Percentiles rank a stretch among this genome's conserved stretches.
These are phyloP conservation scores for Hymenoscyphus occultus DNA, from an alignment of 2,329 filamentous ascomycete genomes.

Conservation along the genomic window DNA sequence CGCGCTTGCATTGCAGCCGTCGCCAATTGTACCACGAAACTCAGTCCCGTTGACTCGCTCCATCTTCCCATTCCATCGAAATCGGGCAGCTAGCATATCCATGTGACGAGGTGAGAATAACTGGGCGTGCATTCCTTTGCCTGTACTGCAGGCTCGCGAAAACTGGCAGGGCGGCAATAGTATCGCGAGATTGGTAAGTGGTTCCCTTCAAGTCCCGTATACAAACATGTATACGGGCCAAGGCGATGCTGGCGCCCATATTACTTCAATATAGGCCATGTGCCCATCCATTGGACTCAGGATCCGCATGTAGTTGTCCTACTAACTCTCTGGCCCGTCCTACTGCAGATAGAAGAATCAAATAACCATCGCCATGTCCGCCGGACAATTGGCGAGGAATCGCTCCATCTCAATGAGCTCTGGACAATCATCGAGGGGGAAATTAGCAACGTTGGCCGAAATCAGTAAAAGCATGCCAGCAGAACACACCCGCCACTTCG, in stretches of 20 bases:
- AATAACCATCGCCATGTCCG: conserved; percentile 53
- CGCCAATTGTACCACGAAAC: conserved; percentile 23
- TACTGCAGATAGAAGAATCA: conserved; percentile 29
- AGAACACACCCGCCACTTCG: conserved; percentile 59
- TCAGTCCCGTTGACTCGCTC: conserved; percentile 26
- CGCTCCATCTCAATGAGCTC: conserved; percentile 59
- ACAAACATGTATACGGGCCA: conserved; percentile 21
- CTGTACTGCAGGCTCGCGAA: conserved; percentile 35
- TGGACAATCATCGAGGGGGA: conserved; percentile 47
- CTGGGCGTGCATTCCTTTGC: conserved; percentile 37
- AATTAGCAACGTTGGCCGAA: conserved; percentile 47
- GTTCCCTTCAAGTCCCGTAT: conserved; percentile 9
- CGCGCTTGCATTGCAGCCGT: conserved; percentile 28
- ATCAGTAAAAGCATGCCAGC: conserved; percentile 47
- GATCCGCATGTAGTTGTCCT: conserved; percentile 30
- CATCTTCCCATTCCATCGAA: conserved; percentile 22
- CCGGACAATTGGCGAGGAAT: conserved; percentile 53
- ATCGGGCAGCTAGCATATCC: conserved; percentile 30
- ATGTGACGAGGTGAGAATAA: conserved; percentile 35
- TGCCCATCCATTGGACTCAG: conserved; percentile 25
- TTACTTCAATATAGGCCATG: conserved; percentile 22
- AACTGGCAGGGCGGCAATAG: conserved; percentile 33
- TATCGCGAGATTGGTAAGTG: conserved; percentile 33
- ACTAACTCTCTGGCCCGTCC: conserved; percentile 31
- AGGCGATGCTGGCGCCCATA: conserved; percentile 19